A percentile compares a stretch with the other conserved stretches of the same genome.
These are phyloP conservation scores for Ascochyta lentis DNA, from an alignment of 2,329 filamentous ascomycete genomes.

Conservation along the genomic window DNA sequence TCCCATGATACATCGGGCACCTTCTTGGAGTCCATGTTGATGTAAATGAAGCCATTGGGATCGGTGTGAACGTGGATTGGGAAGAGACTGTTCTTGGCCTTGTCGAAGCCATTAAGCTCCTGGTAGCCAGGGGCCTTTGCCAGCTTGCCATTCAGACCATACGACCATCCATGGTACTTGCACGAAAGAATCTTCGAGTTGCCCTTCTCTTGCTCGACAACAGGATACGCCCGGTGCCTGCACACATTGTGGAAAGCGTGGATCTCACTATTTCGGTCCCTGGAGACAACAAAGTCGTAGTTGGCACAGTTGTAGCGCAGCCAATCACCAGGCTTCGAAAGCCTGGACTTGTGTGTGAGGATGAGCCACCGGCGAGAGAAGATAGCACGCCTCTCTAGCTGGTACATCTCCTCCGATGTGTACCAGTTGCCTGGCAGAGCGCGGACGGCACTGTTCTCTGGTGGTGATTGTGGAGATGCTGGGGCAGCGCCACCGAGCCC, in stretches of 20 bases:
- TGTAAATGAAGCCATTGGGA: constrained; percentile 44
- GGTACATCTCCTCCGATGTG: constrained; percentile 52
- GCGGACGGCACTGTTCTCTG: constrained; percentile 42
- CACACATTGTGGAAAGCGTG: constrained; percentile 56
- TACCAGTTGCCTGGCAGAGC: constrained; percentile 53
- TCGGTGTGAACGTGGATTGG: constrained; percentile 46
- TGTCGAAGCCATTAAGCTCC: constrained; percentile 49
- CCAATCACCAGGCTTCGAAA: constrained; percentile 63
- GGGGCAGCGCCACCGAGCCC: constrained; percentile 29
- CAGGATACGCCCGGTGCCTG: constrained; percentile 54
- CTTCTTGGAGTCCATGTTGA: constrained; percentile 47
- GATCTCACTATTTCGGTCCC: constrained; percentile 47
- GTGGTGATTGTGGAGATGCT: constrained; percentile 15
- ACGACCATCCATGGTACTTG: constrained; percentile 58
- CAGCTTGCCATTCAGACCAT: constrained; percentile 52
- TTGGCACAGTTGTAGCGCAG: constrained; percentile 57
- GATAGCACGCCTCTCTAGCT: constrained; percentile 58
- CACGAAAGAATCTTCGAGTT: constrained; percentile 52
- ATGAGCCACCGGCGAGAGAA: constrained; percentile 64
- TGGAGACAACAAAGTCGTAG: constrained; percentile 52
- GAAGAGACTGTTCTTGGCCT: constrained; percentile 45
- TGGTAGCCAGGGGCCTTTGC: constrained; percentile 55
- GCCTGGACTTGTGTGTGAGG: constrained; percentile 60
- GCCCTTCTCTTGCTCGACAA: constrained; percentile 48
- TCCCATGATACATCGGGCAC: constrained; percentile 41